Evolutionary conservation across 2,329 filamentous ascomycete species (phyloP), one percentile per base, ranked within the genome.

Genomic region (Claviceps africana): DNA sequence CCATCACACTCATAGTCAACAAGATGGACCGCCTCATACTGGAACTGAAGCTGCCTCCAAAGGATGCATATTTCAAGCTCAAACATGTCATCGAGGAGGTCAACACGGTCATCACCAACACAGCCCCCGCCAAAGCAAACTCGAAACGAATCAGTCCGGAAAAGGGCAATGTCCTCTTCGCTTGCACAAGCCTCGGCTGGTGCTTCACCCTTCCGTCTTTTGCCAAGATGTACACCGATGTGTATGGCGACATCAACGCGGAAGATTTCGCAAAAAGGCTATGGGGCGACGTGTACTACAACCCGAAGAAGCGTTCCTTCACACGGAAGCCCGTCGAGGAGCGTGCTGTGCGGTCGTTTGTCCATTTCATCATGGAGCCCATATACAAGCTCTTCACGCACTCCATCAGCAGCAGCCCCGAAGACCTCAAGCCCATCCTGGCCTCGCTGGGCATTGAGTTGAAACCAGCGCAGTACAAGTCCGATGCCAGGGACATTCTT

Each of bases 61-160:
- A 83, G 58, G 93, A 98, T 65, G 93, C 93, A 13, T 98, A 98
- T 71, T 97, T 96, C 76, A 98, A 98, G 75, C 75, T 98, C 51
- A 97, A 96, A 71, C 90, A 97, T 66, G 89, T 96, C n/a, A 82
- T 98, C 51, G 93, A 98, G 67, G 88, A 97, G 68, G 90, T 98
- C 68, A 98, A 98, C 70, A 95, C 88, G 1, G 74, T 93, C 59
- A 97, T 98, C 61, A 88, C 95, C 64, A 89, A 86, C 64, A 85
- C 86, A 3, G 75, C 89, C 30, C 91, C 93, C 4, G 85, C 88
- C 2, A 80, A 81, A 60, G 89, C 90, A 30, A 87, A 88, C 62
- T 81, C 78, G 55, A 82, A 81, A 67, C 81, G 93, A 57, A 70
- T 98, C 56, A 97, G 91, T 59, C 93, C 93, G 0, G 93, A 98